Conservation (phyloP, 768 basidiomycete genomes). For the Leucogyrophana mollusca region DNA sequence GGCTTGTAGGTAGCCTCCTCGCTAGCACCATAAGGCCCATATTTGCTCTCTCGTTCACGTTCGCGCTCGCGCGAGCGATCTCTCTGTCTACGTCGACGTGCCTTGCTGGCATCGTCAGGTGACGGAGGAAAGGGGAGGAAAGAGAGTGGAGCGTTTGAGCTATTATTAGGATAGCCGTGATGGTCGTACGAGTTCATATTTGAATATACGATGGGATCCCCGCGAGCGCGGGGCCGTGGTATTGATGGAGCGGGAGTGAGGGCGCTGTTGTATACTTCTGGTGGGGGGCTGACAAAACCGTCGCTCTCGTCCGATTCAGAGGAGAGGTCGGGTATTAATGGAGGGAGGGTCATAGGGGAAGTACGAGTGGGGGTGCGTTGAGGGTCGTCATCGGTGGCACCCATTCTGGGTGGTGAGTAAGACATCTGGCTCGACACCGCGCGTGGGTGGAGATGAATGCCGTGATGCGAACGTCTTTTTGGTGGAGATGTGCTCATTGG, state of each 20-base stretch:
- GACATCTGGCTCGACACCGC: constrained; percentile 23
- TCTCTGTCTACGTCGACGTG: constrained; percentile 12
- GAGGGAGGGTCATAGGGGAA: constrained; percentile 32
- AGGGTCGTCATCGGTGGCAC: constrained; percentile 10
- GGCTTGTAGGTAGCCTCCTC: constrained; percentile 10
- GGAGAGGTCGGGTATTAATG: constrained; percentile 60
- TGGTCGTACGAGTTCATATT: constrained; percentile 1
- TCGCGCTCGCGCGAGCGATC: constrained; percentile 12
- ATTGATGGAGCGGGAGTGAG: constrained; percentile 11
- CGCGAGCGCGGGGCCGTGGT: constrained; percentile 12
- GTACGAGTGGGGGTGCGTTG: constrained; percentile 10
- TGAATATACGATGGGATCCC: constrained; percentile 7
- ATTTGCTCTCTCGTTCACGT: constrained; percentile 7
- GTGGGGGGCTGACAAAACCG: constrained; percentile 40
- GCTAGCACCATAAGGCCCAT: constrained; percentile 1
- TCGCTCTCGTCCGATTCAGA: constrained; percentile 68
- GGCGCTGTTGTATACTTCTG: constrained; percentile 15
- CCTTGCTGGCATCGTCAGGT: constrained; percentile 6
- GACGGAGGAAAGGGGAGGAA: constrained; percentile 8
- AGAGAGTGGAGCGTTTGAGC: constrained; percentile 3
- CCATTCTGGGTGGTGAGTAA: not conserved
- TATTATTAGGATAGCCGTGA: constrained; percentile 4
- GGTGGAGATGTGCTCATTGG: constrained; percentile 10
- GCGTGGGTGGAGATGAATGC: constrained; percentile 47
- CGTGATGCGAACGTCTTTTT: constrained; percentile 20